phyloP scores from a whole-genome alignment of 495 filamentous ascomycete genomes.

The Umbilicaria muhlenbergii region DNA sequence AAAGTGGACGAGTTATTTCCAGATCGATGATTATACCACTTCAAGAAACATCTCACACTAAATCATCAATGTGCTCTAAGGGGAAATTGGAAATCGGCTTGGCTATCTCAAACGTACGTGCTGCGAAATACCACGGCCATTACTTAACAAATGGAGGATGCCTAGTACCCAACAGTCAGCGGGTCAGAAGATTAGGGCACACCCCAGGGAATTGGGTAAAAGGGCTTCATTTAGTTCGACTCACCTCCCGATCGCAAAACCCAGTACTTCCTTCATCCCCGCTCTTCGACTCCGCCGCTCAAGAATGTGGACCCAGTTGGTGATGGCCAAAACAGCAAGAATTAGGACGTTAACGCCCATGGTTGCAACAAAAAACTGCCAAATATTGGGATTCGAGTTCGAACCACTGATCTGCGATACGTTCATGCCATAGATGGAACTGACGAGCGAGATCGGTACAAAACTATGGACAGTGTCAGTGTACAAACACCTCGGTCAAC shows the following conservation, averaged over 20 bases:
- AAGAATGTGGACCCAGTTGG: conserved; percentile 10
- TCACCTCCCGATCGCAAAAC: conserved; percentile 5
- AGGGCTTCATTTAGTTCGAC: no score
- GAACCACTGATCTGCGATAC: conserved; percentile 12
- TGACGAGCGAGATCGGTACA: conserved; percentile 14
- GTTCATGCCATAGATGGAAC: conserved; percentile 17
- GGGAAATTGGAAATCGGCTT: no score
- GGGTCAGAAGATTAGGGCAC: no score
- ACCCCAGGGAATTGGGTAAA: no score
- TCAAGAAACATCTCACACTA: no score
- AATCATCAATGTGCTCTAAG: no score
- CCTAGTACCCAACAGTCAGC: no score
- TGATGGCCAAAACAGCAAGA: conserved; percentile 3
- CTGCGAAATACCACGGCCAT: no score
- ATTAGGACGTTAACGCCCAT: conserved; percentile 9
- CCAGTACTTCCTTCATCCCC: conserved; percentile 8
- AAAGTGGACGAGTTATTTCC: no score
- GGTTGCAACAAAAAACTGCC: conserved; percentile 16
- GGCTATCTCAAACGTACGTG: no score
- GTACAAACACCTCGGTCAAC: background rate
- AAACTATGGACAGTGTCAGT: conserved; percentile 5
- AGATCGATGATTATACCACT: no score
- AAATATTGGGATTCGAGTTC: conserved; percentile 11
- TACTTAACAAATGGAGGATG: no score
- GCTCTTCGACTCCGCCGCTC: conserved; percentile 3